These are phyloP conservation scores for Myriosclerotinia scirpicola DNA, from an alignment of 2,329 filamentous ascomycete genomes.

Conservation along the genomic window DNA sequence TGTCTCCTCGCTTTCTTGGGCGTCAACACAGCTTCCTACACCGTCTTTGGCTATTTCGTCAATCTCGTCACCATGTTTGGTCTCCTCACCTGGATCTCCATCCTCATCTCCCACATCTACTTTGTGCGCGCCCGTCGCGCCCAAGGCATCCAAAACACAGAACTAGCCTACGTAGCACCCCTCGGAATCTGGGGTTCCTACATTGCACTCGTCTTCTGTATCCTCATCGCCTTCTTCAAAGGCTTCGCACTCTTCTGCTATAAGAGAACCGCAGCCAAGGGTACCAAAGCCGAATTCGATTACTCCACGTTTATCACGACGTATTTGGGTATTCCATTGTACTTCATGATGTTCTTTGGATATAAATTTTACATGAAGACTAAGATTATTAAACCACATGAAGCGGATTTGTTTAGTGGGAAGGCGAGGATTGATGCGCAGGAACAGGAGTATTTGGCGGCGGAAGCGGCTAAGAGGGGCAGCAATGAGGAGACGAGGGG, in stretches of 20 bases:
- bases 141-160: constrained; percentile 57
- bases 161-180: constrained; percentile 66
- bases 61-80: constrained; percentile 56
- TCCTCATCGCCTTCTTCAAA: constrained; percentile 76
- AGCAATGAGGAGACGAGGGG: constrained; percentile 25
- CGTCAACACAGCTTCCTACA: constrained; percentile 55
- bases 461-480: constrained; percentile 28
- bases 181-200: constrained; percentile 71
- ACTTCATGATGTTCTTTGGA: constrained; percentile 58
- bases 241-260: constrained; percentile 70
- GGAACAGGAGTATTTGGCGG: constrained; percentile 47
- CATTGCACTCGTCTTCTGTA: constrained; percentile 67
- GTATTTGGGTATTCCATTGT: constrained; percentile 63
- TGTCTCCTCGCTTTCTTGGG: constrained; percentile 69
- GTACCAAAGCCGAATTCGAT: constrained; percentile 56
- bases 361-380: constrained; percentile 51
- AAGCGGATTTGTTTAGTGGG: constrained; percentile 58
- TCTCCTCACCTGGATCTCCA: constrained; percentile 40
- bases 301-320: constrained; percentile 66
- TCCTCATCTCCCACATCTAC: constrained; percentile 65
- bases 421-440: constrained; percentile 62
- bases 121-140: constrained; percentile 64
- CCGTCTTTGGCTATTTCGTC: constrained; percentile 70
- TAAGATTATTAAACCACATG: constrained; percentile 48
- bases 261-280: constrained; percentile 39